These are phyloP conservation scores for Edaphochlamys debaryana DNA, from an alignment of 139 green algal species.

Conservation along the genomic window DNA sequence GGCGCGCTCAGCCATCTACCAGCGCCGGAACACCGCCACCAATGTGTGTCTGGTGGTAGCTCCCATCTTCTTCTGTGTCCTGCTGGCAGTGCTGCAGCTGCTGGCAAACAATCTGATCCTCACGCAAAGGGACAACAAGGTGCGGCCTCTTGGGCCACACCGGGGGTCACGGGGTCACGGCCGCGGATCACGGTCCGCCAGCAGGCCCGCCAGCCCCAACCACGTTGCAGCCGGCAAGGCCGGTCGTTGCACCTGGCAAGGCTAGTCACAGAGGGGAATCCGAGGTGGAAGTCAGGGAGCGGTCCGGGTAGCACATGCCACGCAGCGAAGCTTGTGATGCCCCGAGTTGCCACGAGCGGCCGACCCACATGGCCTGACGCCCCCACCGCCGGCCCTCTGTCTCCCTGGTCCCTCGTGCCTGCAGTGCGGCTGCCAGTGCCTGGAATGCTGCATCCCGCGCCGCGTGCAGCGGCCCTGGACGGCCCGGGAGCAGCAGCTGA, in stretches of 20 bases:
- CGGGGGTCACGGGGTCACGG: no score
- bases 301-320: no score
- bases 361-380: no score
- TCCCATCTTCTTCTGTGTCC: conserved; percentile 76
- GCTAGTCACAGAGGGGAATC: no score
- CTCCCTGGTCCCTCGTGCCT: background rate
- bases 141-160: conserved; percentile 11
- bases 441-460: conserved; percentile 59
- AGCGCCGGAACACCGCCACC: conserved; percentile 62
- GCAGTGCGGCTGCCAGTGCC: conserved; percentile 78
- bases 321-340: no score
- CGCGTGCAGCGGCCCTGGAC: background rate
- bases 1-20: conserved; percentile 67
- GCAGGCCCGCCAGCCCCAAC: no score
- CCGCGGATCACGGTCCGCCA: no score
- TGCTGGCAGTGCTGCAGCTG: conserved; percentile 66
- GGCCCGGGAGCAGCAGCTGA: background rate
- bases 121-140: conserved; percentile 47
- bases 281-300: no score
- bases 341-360: no score
- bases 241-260: no score
- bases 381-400: no score
- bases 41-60: conserved; percentile 72
- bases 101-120: conserved; percentile 58
- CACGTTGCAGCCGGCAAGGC: no score